Evolutionary conservation across 192 early-diverging fungal species (phyloP), one percentile per base, ranked within the genome.

Genomic region (Coemansia sp.): DNA sequence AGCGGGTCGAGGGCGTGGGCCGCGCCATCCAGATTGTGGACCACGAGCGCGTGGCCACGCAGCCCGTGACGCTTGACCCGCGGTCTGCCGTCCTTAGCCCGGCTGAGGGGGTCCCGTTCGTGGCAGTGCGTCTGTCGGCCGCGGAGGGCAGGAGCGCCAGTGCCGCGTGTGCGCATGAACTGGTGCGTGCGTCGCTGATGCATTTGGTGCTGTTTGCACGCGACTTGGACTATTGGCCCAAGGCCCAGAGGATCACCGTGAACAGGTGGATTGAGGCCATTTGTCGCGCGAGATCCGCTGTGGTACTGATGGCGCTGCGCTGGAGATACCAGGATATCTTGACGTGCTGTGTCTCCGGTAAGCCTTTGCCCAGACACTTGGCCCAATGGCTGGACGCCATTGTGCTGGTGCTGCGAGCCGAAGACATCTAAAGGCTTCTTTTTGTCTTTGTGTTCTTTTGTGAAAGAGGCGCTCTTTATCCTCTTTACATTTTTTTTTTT

Each of bases 201-300:
- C 30, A 25, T 3, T n/a, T 56, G 6, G 51, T 55, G 13, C 33
- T 67, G 3, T 67, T 67, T 38, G 19, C 65, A 2, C 29, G 65
- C 5, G 34, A 56, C 1, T 17, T 67, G 46, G 31, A 9, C 11
- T 67, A 60, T 27, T 67, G 65, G 65, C 65, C 65, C 2, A 54
- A 60, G 10, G 57, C 65, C 6, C 17, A 42, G 23, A 30, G 22
- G n/a, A 8, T 67, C 3, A 50, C 50, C 11, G 41, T 67, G 7
- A 51, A 67, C 19, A n/a, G 31, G 31, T 67, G 65, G 65, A 60
- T 67, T 33, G 58, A 54, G 7, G 33, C 30, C 36, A 39, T 30
- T 9, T 67, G 65, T 26, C 35, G 8, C 26, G 65, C 65, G 9
- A 22, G 55, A 4, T 55, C 65, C 0, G 55, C 65, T 13, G 14